Evolutionary conservation across 305 asterid genomes (phyloP), one percentile per base, ranked within the genome.

Genomic region (Fraxinus ornus): DNA sequence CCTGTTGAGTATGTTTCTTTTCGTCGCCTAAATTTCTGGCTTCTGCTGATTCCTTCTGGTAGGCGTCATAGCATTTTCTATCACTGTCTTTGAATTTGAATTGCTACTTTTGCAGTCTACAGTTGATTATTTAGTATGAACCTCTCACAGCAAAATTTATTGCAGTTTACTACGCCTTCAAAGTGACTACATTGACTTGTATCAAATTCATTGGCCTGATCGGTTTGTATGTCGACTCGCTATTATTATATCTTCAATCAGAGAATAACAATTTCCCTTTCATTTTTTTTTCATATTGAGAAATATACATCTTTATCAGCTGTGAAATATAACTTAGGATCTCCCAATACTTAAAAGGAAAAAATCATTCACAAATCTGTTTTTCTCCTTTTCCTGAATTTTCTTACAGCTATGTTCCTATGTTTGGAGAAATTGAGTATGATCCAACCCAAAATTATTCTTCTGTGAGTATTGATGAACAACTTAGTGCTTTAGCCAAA

Each of bases 181-280:
- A 79, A 91, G 89, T 64, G 99, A 95, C 87, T 91, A 90, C 84
- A 89, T 94, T 37, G 99, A 95, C 90, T 84, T 95, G 93, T 95
- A 95, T 88, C 99, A 95, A 88, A 33, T 95, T 90, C 99, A 94
- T 90, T 93, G 99, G 98, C 99, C 99, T 79, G 98, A 95, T 87
- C 96, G 99, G 99, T 95, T 87, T 81, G 99, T 91, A 84, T 83
- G 66, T 71, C 79, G 26, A 85, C 85, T 84, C 80, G 84, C 77
- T 81, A 81, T 62, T 71, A 71, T 80, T 9, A 19, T 62, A 52
- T 60, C 79, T 76, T 78, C 77, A 76, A 37, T 28, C 17, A 37
- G 68, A 33, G 44, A 64, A 17, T 81, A 80, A 32, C 28, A 72
- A 70, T 78, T 49, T 33, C 21, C 41, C 9, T 37, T 37, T 37